Evolutionary conservation across 257 asterid genomes (phyloP).

Genomic region (Eustoma russellianum): DNA sequence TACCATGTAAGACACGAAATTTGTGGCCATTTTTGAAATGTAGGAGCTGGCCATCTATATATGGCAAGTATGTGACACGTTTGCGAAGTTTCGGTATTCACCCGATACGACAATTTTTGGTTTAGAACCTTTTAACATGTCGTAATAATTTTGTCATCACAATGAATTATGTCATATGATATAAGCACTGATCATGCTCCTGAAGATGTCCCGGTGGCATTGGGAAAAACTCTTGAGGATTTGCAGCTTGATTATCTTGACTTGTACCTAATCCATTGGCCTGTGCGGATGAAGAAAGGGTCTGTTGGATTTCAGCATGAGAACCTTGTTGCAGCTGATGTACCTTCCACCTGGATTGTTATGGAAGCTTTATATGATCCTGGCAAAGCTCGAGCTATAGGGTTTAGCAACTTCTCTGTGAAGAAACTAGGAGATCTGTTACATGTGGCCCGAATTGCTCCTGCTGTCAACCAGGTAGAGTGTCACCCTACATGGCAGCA

Average conservation of each 20-base stretch:
- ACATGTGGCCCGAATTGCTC: constrained; percentile 55
- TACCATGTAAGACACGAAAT: too few species aligned
- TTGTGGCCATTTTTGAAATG: too few species aligned
- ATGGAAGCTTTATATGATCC: constrained; percentile 67
- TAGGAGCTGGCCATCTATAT: too few species aligned
- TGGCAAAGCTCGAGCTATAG: constrained; percentile 71
- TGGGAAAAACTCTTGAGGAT: constrained; percentile 48
- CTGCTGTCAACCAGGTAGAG: constrained; percentile 82
- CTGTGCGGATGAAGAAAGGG: constrained; percentile 50
- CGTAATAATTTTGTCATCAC: too few species aligned
- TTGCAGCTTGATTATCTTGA: constrained; percentile 73
- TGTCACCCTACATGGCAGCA: constrained; percentile 89
- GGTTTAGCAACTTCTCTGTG: constrained; percentile 66
- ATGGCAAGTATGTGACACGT: too few species aligned
- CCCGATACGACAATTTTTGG: too few species aligned
- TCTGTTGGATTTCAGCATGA: constrained; percentile 42
- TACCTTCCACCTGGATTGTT: constrained; percentile 68
- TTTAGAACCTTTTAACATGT: too few species aligned
- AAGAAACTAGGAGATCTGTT: constrained; percentile 62
- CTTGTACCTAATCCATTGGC: constrained; percentile 79
- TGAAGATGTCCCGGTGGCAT: constrained; percentile 61
- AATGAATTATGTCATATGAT: too few species aligned
- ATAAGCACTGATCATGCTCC: constrained; percentile 53
- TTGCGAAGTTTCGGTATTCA: too few species aligned
- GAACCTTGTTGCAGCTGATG: constrained; percentile 45